A percentile compares a stretch with the other conserved stretches of the same genome.
Conservation (phyloP, 306 rosid genomes). For the Urtica urens region DNA sequence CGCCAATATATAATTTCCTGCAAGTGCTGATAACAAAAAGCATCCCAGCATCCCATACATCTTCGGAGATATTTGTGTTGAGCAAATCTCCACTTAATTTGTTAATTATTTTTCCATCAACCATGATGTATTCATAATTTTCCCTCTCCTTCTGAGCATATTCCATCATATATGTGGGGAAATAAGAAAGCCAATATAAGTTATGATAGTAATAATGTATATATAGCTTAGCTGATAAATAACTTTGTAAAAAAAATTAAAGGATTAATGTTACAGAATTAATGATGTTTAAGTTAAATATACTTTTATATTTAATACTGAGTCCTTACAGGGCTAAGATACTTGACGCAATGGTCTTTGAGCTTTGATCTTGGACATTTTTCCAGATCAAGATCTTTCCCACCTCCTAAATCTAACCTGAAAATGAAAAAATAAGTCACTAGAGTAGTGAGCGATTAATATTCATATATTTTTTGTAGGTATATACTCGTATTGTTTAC, state of each 20-base stretch:
- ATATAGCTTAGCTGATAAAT: too few species aligned
- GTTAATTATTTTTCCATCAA: conserved; percentile 47
- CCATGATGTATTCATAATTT: conserved; percentile 45
- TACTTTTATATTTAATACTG: neutral
- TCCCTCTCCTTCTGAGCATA: conserved; percentile 89
- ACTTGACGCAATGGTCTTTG: conserved; percentile 62
- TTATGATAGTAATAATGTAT: too few species aligned
- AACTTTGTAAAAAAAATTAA: neutral
- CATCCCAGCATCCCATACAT: conserved; percentile 38
- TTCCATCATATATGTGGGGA: neutral
- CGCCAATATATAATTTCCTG: conserved; percentile 78
- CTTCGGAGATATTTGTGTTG: conserved; percentile 44
- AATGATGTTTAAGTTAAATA: neutral
- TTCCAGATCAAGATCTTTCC: conserved; percentile 55
- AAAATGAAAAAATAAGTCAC: neutral
- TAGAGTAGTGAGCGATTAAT: too few species aligned
- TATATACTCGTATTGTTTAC: too few species aligned
- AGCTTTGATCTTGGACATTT: conserved; percentile 55
- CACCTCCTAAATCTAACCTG: conserved; percentile 88
- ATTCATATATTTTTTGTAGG: too few species aligned
- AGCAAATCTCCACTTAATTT: conserved; percentile 49
- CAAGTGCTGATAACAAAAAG: conserved; percentile 75
- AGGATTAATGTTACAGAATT: too few species aligned
- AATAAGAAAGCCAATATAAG: too few species aligned
- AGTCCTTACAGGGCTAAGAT: conserved; percentile 81